These are phyloP conservation scores for Pugionium cornutum DNA, from an alignment of 345 rosid species.

Conservation along the genomic window DNA sequence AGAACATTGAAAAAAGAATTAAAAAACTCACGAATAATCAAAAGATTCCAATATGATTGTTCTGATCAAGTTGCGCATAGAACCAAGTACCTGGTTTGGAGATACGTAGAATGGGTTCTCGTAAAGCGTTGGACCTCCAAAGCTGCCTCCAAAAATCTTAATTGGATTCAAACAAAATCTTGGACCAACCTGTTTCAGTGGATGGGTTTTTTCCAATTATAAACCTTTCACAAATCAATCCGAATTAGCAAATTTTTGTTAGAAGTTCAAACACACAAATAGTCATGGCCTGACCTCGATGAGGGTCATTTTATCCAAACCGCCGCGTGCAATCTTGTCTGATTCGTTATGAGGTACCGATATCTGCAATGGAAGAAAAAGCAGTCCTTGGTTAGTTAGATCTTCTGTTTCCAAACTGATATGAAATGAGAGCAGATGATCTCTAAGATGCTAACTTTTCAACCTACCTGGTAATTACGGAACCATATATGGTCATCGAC, in stretches of 20 bases:
- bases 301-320: constrained; percentile 93
- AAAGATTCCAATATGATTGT: background rate
- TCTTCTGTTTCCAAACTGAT: background rate
- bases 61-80: constrained; percentile 6
- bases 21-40: background rate
- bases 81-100: constrained; percentile 69
- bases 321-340: constrained; percentile 81
- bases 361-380: constrained; percentile 49
- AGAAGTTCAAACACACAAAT: background rate
- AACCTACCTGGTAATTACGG: constrained; percentile 91
- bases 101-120: constrained; percentile 89
- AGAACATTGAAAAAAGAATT: background rate
- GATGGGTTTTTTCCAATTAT: no score
- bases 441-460: constrained; percentile 13
- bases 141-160: constrained; percentile 88
- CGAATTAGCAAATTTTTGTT: no score
- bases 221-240: no score
- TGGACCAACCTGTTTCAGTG: constrained; percentile 72
- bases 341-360: constrained; percentile 91
- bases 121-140: constrained; percentile 89
- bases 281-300: constrained; percentile 59
- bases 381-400: constrained; percentile 1
- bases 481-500: constrained; percentile 97
- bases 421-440: background rate
- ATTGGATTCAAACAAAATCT: constrained; percentile 95